These are phyloP conservation scores for Hypoxylon cercidicola DNA, from an alignment of 495 filamentous ascomycete genomes.

Conservation along the genomic window DNA sequence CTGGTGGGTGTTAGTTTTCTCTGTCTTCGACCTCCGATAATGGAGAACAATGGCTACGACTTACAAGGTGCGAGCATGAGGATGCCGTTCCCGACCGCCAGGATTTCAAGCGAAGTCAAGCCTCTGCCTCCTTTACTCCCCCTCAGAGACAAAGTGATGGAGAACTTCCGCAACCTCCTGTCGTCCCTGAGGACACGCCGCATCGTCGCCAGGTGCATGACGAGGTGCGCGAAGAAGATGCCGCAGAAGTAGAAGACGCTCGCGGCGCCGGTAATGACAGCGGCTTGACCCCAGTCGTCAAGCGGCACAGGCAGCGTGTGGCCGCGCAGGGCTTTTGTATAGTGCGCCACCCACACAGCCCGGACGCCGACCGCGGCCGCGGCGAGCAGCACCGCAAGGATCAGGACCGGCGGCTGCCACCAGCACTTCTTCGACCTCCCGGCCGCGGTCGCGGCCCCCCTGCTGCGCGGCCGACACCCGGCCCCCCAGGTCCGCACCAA, in stretches of 20 bases:
- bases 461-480: background rate
- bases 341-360: constrained; percentile 23
- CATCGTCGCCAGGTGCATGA: constrained; percentile 27
- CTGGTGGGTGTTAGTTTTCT: constrained; percentile 17
- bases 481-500: constrained; percentile 29
- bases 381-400: constrained; percentile 20
- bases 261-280: constrained; percentile 17
- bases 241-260: constrained; percentile 39
- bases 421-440: constrained; percentile 2
- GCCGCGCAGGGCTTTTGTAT: constrained; percentile 16
- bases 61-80: constrained; percentile 38
- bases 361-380: constrained; percentile 8
- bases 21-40: background rate
- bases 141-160: constrained; percentile 13
- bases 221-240: constrained; percentile 35
- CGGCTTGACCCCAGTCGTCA: constrained; percentile 16
- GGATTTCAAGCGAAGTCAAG: constrained; percentile 32
- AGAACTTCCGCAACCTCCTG: constrained; percentile 13
- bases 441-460: background rate
- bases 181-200: constrained; percentile 21
- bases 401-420: constrained; percentile 19
- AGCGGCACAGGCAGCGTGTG: constrained; percentile 28
- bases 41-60: constrained; percentile 4
- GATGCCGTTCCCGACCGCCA: constrained; percentile 34
- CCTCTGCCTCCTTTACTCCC: constrained; percentile 1